These are phyloP conservation scores for Pseudogymnoascus sp. DNA, from an alignment of 2,329 filamentous ascomycete species.

Conservation along the genomic window DNA sequence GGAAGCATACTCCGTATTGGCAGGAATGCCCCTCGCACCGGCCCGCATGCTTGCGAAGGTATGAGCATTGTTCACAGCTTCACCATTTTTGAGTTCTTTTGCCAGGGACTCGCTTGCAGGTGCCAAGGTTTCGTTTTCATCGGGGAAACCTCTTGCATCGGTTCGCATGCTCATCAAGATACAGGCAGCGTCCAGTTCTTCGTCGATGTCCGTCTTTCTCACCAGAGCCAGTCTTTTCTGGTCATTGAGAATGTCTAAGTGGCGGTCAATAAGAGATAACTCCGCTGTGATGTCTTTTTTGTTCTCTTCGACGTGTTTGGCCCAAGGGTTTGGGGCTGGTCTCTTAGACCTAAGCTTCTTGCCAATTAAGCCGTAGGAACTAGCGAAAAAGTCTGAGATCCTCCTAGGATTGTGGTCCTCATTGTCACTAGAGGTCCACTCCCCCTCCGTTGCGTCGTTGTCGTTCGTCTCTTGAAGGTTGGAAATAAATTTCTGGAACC, in stretches of 20 bases:
- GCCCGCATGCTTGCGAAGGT: neutral
- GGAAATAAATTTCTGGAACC: neutral
- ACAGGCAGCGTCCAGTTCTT: neutral
- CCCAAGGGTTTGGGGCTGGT: neutral
- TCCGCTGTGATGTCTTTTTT: neutral
- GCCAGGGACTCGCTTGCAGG: neutral
- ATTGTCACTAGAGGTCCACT: neutral
- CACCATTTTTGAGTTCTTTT: neutral
- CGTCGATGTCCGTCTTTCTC: neutral
- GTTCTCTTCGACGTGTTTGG: neutral
- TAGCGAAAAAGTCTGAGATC: too few relatives aligned
- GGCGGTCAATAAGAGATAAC: neutral
- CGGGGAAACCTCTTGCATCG: neutral
- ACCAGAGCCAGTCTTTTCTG: neutral
- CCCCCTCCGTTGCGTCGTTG: neutral
- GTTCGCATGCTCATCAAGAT: neutral
- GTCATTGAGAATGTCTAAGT: neutral
- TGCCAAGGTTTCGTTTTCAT: neutral
- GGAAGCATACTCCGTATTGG: neutral
- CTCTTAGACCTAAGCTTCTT: neutral
- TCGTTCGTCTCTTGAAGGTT: neutral
- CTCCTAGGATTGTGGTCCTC: neutral
- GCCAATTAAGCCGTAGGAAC: too few relatives aligned
- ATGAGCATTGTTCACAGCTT: neutral
- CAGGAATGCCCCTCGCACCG: neutral